Conservation (phyloP, 139 green algal species). For the Monoraphidium neglectum region DNA sequence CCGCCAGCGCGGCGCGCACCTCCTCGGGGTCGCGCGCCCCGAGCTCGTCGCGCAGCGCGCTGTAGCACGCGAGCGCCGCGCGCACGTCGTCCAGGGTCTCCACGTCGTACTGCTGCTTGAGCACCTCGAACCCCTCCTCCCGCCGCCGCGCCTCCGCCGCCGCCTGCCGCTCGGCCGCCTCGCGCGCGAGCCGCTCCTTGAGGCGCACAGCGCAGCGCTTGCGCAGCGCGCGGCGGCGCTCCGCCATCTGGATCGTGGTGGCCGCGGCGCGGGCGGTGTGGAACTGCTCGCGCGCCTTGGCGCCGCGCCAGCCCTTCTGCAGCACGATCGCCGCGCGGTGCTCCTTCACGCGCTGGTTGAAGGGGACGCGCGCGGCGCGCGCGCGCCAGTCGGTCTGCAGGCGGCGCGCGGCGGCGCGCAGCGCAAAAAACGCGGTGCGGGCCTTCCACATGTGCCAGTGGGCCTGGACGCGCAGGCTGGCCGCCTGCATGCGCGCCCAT, state of each 20-base stretch:
- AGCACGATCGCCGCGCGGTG: constrained; percentile 36
- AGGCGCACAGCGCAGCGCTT: constrained; percentile 34
- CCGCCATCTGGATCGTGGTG: constrained; percentile 56
- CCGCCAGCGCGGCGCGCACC: constrained; percentile 2
- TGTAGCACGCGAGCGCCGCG: constrained; percentile 40
- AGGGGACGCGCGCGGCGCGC: constrained; percentile 17
- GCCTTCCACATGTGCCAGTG: constrained; percentile 38
- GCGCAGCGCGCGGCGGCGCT: constrained; percentile 40
- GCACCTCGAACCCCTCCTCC: constrained; percentile 40
- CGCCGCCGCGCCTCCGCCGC: constrained; percentile 30
- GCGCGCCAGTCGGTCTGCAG: constrained; percentile 52
- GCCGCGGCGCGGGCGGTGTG: constrained; percentile 14
- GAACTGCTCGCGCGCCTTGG: constrained; percentile 5
- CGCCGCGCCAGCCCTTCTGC: constrained; percentile 32
- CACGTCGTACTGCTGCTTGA: constrained; percentile 40
- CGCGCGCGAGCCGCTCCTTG: constrained; percentile 15
- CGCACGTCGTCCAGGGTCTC: constrained; percentile 50
- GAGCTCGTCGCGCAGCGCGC: constrained; percentile 8
- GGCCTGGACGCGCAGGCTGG: constrained; percentile 30
- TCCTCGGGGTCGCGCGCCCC: constrained; percentile 12
- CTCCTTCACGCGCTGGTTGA: constrained; percentile 19
- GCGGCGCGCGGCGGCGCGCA: constrained; percentile 13
- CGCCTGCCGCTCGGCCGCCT: constrained; percentile 33
- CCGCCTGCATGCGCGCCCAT: constrained; percentile 43
- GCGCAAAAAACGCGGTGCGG: constrained; percentile 9